A percentile compares a stretch with the other conserved stretches of the same genome.
Conservation (phyloP, 1,284 basidiomycete genomes). For the Moesziomyces globuligerus region DNA sequence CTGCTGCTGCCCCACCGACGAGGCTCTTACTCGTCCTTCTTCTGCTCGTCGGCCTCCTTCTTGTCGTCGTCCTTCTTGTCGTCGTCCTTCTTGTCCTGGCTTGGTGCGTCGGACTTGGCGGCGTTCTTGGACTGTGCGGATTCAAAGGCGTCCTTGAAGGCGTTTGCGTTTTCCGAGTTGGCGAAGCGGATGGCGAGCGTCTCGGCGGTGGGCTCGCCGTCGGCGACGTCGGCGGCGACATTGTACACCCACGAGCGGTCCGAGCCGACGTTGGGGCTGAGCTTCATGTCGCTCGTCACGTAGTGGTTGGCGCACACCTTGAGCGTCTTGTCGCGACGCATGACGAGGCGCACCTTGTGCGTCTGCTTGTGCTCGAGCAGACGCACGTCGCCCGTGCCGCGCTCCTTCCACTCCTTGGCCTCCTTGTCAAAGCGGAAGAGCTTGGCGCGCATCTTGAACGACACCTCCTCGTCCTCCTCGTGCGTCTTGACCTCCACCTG, state of each 20-base stretch:
- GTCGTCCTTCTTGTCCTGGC: slow-evolving; percentile 27
- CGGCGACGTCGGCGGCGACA: slow-evolving; percentile 90
- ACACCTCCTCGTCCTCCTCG: slow-evolving; percentile 91
- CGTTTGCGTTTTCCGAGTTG: slow-evolving; percentile 79
- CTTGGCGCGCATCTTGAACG: slow-evolving; percentile 99
- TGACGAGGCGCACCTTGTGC: slow-evolving; percentile 93
- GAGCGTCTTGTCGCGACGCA: slow-evolving; percentile 99
- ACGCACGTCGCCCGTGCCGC: slow-evolving; percentile 70
- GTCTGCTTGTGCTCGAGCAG: slow-evolving; percentile 78
- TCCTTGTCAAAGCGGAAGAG: slow-evolving; percentile 91
- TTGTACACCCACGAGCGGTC: slow-evolving; percentile 98
- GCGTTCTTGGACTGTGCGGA: slow-evolving; percentile 59
- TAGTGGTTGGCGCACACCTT: slow-evolving; percentile 99
- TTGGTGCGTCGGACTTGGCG: slow-evolving; percentile 24
- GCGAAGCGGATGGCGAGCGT: slow-evolving; percentile 98
- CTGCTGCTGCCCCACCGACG: background rate
- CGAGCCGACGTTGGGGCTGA: slow-evolving; percentile 97
- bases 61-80: slow-evolving; percentile 34
- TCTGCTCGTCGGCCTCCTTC: slow-evolving; percentile 43
- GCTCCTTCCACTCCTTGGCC: slow-evolving; percentile 94
- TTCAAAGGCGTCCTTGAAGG: slow-evolving; percentile 66
- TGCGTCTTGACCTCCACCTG: slow-evolving; percentile 92
- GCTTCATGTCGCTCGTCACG: slow-evolving; percentile 88
- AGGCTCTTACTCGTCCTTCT: slow-evolving; percentile 20
- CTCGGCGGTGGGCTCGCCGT: slow-evolving; percentile 82